Evolutionary conservation across 2,329 filamentous ascomycete species (phyloP), one percentile per base, ranked within the genome.

Genomic region (Sporothrix phasma): DNA sequence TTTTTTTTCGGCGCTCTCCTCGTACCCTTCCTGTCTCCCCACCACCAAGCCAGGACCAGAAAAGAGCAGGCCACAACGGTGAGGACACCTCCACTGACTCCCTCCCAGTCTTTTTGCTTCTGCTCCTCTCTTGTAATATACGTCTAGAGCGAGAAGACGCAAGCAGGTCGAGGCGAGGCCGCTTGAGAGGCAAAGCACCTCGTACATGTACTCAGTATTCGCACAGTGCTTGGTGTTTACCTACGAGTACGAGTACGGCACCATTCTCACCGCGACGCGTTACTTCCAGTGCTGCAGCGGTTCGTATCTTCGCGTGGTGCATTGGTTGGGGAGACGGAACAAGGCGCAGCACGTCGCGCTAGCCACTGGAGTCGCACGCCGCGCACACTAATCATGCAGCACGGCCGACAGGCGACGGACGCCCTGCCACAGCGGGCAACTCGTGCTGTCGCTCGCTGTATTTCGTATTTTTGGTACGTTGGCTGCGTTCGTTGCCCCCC

Each of bases 161-260:
- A 76, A 76, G 73, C 74, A 75, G 72, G 75, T 73, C 47, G 43
- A 53, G 72, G 69, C 70, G 68, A 64, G 65, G 62, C 64, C 64
- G 67, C 22, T 37, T 10, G 34, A 7, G 19, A 41, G n/a, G n/a
- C n/a, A n/a, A n/a, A n/a, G n/a, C n/a, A n/a, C n/a, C n/a, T n/a
- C n/a, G n/a, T n/a, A n/a, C n/a, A n/a, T n/a, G n/a, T n/a, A n/a
- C n/a, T n/a, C n/a, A n/a, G n/a, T n/a, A n/a, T n/a, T n/a, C n/a
- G n/a, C n/a, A n/a, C n/a, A n/a, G n/a, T n/a, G n/a, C n/a, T n/a
- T n/a, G n/a, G n/a, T n/a, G n/a, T n/a, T n/a, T n/a, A n/a, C n/a
- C n/a, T n/a, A n/a, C n/a, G n/a, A n/a, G n/a, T n/a, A n/a, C n/a
- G n/a, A n/a, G n/a, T n/a, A n/a, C n/a, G n/a, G n/a, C n/a, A n/a